These are phyloP conservation scores for Artemisia annua DNA, from an alignment of 129 eudicot genomes.

Conservation along the genomic window DNA sequence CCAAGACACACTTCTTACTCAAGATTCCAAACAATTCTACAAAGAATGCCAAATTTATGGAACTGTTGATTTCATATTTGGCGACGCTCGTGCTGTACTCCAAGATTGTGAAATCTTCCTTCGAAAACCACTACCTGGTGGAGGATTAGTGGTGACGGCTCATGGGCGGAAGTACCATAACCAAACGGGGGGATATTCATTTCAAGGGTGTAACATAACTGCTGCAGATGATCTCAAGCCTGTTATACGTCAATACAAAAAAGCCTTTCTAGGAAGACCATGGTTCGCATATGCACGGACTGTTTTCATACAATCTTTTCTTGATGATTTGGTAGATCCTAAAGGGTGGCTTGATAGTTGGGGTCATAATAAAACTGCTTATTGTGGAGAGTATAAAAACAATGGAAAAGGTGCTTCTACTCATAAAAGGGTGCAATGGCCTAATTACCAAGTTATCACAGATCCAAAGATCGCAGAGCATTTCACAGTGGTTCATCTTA, in stretches of 20 bases:
- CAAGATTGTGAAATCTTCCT: constrained; percentile 34
- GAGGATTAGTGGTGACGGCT: constrained; percentile 30
- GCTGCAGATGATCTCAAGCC: constrained; percentile 31
- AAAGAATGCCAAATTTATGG: constrained; percentile 35
- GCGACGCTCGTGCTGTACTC: constrained; percentile 26
- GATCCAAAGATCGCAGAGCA: constrained; percentile 17
- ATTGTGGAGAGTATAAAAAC: constrained; percentile 44
- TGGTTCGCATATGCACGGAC: constrained; percentile 22
- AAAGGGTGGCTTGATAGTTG: constrained; percentile 37
- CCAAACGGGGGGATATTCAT: constrained; percentile 17
- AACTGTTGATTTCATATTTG: constrained; percentile 39
- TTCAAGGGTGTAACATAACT: constrained; percentile 29
- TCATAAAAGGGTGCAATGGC: constrained; percentile 42
- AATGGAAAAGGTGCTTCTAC: constrained; percentile 48
- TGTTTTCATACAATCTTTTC: constrained; percentile 27
- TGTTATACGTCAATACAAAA: constrained; percentile 15
- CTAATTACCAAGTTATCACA: constrained; percentile 25
- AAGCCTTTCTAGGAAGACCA: constrained; percentile 35
- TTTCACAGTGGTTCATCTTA: constrained; percentile 30
- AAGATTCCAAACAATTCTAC: constrained; percentile 28
- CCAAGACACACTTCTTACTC: constrained; percentile 37
- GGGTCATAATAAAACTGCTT: constrained; percentile 25
- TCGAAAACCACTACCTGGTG: constrained; percentile 23
- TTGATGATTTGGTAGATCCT: constrained; percentile 35
- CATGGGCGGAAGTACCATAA: constrained; percentile 24